Conservation (phyloP, 139 green algal species). For the Bryopsis sp. region DNA sequence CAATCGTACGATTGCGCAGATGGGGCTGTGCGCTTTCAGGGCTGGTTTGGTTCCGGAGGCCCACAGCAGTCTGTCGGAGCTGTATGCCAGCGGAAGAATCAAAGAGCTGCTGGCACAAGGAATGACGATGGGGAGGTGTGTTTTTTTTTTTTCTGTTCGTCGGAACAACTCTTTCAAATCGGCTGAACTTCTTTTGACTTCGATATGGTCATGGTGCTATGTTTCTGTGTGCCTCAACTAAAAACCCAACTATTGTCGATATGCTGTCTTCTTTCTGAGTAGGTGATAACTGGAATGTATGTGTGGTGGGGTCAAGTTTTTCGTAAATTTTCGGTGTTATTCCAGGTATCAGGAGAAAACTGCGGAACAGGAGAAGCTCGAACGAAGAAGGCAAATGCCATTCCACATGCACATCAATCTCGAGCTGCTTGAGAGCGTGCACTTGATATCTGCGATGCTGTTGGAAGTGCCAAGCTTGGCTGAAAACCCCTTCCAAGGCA, state of each 20-base stretch:
- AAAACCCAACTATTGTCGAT: too few species aligned
- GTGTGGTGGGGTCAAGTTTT: too few species aligned
- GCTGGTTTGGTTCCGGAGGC: conserved; percentile 76
- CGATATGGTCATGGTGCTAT: too few species aligned
- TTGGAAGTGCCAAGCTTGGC: conserved; percentile 89
- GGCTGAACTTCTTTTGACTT: too few species aligned
- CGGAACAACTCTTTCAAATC: too few species aligned
- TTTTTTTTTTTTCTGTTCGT: too few species aligned
- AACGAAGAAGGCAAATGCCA: conserved; percentile 92
- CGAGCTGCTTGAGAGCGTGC: conserved; percentile 89
- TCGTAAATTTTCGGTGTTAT: too few species aligned
- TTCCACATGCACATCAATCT: conserved; percentile 99
- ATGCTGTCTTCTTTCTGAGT: too few species aligned
- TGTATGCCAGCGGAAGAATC: conserved; percentile 84
- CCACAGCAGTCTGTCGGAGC: conserved; percentile 82
- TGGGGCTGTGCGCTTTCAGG: conserved; percentile 91
- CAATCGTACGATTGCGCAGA: conserved; percentile 92
- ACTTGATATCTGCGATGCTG: conserved; percentile 90
- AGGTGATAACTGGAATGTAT: too few species aligned
- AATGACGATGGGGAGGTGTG: conserved; percentile 24
- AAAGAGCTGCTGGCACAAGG: conserved; percentile 97
- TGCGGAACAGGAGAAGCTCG: conserved; percentile 90
- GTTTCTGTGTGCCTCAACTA: too few species aligned
- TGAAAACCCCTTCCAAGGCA: conserved; percentile 47
- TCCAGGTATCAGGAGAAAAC: conserved; percentile 59